Percentiles rank a stretch among this genome's conserved stretches.
Conservation (phyloP, 257 asterid species). For the Hygrophila difformis region DNA sequence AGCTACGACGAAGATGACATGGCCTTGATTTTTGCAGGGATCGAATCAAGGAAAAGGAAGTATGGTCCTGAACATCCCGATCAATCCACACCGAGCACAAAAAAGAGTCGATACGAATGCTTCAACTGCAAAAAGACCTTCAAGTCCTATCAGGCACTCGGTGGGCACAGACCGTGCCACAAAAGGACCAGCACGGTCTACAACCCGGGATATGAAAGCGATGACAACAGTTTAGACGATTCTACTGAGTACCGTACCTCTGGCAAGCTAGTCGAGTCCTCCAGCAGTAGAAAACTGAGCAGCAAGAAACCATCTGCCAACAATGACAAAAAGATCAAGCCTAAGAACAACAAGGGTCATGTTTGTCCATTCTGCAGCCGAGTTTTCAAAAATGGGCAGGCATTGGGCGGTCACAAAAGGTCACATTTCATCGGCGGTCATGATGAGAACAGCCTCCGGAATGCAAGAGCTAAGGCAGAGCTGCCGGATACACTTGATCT, state of each 20-base stretch:
- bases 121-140: constrained; percentile 76
- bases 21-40: constrained; percentile 18
- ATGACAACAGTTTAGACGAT: constrained; percentile 54
- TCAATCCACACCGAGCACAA: constrained; percentile 7
- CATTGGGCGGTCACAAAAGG: constrained; percentile 42
- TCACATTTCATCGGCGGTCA: constrained; percentile 25
- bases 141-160: constrained; percentile 85
- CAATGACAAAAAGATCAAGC: constrained; percentile 27
- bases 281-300: constrained; percentile 27
- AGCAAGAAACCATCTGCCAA: constrained; percentile 16
- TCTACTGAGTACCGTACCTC: constrained; percentile 21
- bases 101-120: constrained; percentile 72
- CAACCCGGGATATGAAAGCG: constrained; percentile 48
- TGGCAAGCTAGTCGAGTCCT: constrained; percentile 27
- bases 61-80: constrained; percentile 26
- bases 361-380: constrained; percentile 54
- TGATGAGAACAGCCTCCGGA: constrained; percentile 21
- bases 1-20: constrained; percentile 15
- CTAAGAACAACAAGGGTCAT: constrained; percentile 29
- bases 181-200: constrained; percentile 29
- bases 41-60: constrained; percentile 37
- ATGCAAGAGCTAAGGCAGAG: background rate
- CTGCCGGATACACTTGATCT: constrained; percentile 5
- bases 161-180: constrained; percentile 96
- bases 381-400: constrained; percentile 75